Base-by-base conservation (phyloP, 306 rosid species). In the Castanea mollissima region DNA sequence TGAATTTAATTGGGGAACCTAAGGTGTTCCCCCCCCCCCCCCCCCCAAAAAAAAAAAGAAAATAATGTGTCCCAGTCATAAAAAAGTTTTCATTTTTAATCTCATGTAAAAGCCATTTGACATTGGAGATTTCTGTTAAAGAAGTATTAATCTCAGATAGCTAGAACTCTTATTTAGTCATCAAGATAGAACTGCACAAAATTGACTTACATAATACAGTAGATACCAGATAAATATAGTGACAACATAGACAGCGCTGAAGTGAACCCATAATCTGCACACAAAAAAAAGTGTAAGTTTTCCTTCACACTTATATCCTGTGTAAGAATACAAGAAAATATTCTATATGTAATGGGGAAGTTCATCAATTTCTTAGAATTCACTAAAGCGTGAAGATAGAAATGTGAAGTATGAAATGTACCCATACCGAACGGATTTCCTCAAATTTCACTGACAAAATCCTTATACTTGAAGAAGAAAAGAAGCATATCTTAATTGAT, bases 241-340 rank as follows among this genome's bases (percentile, higher is more conserved):
- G 84, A 95, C 88, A 52, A 86, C 20, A 90, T 95, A 95, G 78
- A 95, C 93, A 49, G 99, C 99, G 67, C 79, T 27, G 83, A 95
- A 95, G 90, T 95, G 99, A 77, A 90, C 55, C 98, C 99, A 95
- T 81, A 95, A 85, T 87, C 99, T 95, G 97, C 59, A 27, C 5
- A 2, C 9, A 79, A 77, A 71, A 44, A 69, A 49, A 75, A 21
- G 31, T 74, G 62, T 35, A 35, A 74, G 25, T 15, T 19, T 34
- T 35, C 10, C 67, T 46, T 27, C n/a, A 14, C 6, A 59, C 65
- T 63, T 63, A 25, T 19, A 35, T 15, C 3, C 3, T 1, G 16
- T 29, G 31, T 27, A 63, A 63, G 69, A 59, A n/a, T 23, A 59
- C 15, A 23, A 23, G 65, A 23, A 6, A 8, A 34, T 3, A 29